Evolutionary conservation across 2,329 filamentous ascomycete species (phyloP), one percentile per base, ranked within the genome.

Genomic region (Curvularia sp.): DNA sequence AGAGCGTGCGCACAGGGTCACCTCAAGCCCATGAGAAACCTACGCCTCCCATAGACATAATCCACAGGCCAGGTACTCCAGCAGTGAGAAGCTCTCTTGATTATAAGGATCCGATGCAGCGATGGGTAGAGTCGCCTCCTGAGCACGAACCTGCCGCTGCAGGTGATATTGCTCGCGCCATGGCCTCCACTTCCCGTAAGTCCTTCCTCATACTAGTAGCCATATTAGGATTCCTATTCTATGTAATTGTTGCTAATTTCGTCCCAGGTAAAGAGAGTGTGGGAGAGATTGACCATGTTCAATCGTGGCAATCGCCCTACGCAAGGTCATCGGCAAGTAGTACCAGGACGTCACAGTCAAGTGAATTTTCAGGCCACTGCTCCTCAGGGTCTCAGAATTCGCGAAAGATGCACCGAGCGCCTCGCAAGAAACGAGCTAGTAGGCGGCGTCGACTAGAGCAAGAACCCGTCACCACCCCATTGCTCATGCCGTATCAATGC

Each of bases 41-140:
- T 1, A 49, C 54, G 8, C 42, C 42, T 25, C 63, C 69, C 9
- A 57, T 70, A 15, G 66, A 70, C 15, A 70, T 71, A 15, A 66
- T 66, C 1, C 65, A 59, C 8, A 59, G 69, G 18, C 69, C 69
- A 48, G 66, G 60, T 1, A 71, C 69, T 1, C 69, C 69, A 1
- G 69, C 69, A 12, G 19, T 63, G 10, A 54, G 41, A 13, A 56
- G 50, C 15, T 49, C 48, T 2, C 46, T 43, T 5, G 36, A 53
- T 6, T 49, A 54, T 1, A 66, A 67, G 47, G 61, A 68, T 36
- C 70, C 70, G 0, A 57, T 73, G 59, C 64, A 73, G 36, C 61
- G 70, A n/a, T 73, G 70, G 70, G 63, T 68, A 25, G 64, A 70
- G 21, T 72, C 69, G 3, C 70, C 70, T 5, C 70, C 70, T 1